Evolutionary conservation across 345 rosid genomes (phyloP), one percentile per base, ranked within the genome.

Genomic region (Linum trigynum): DNA sequence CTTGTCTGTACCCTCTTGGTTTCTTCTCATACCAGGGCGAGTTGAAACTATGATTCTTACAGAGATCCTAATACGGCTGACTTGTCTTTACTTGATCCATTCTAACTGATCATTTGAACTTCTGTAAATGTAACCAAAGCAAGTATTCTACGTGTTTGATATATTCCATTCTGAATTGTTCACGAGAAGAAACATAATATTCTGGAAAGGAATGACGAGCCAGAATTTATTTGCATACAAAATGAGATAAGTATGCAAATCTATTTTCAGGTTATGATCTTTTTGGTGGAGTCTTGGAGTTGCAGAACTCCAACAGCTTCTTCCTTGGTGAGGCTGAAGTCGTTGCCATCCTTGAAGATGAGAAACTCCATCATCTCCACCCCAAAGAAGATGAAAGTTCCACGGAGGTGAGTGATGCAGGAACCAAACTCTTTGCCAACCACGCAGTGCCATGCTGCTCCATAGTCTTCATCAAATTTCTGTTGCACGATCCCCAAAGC

Each of bases 381-480:
- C 1, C 61, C 69, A 72, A 82, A 82, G 77, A 80, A 78, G 3
- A 80, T 73, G 71, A 72, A 85, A 65, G 81, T 77, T 65, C 85
- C 79, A 58, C 69, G 55, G 40, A 80, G 64, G 71, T 74, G 84
- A 11, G 81, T 70, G 56, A 85, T 80, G 85, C 81, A 80, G 16
- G 81, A 80, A 16, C 86, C 80, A 37, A 76, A 79, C 68, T 75
- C 82, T 66, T 79, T 81, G 3, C 87, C 80, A 9, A 77, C 81
- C 75, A 81, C 84, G 58, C 85, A 77, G 59, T 82, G 82, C 81
- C 85, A 85, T 5, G 80, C 72, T 38, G 81, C 63, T 40, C 85
- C 79, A 38, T 71, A 75, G 35, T 77, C 82, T 76, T 74, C 85
- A 35, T 82, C 79, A 38, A 82, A 79, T 64, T 71, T 82, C 84